Evolutionary conservation across 2,329 filamentous ascomycete genomes (phyloP), one percentile per base, ranked within the genome.

Genomic region (Penicillium sp.): DNA sequence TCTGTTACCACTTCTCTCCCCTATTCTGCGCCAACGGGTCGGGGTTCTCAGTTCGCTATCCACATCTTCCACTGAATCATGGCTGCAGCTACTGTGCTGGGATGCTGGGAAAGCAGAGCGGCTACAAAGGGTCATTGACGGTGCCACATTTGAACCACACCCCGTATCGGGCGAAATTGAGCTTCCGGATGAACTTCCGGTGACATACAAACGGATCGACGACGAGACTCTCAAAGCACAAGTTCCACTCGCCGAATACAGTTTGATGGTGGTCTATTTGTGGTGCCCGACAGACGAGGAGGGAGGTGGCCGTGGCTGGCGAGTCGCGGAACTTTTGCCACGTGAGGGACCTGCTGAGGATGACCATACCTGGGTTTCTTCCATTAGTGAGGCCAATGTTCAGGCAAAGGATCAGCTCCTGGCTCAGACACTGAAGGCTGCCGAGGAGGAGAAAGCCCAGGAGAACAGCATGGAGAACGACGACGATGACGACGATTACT

Each of bases 151-250:
- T 55, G 85, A 87, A 68, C 83, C 84, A 44, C 85, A 88, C 64
- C 85, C 85, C 0, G 81, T 82, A 3, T 87, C 85, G 1, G 85
- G 85, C 47, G 85, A 88, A 66, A 81, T 88, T 44, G 85, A 88
- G 67, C 72, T 87, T 5, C 80, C 82, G 21, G 83, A 84, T 41
- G 78, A 83, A n/a, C 74, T 81, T 33, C 72, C 77, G 4, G 77
- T 84, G 34, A 75, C 77, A 33, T 88, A 85, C 73, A 80, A 82
- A 59, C 78, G 83, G 38, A 72, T 86, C 44, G 85, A 88, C 58
- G 76, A 82, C 25, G 85, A 88, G 70, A 88, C 85, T 1, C 70
- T 88, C 23, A 83, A 85, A 43, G 74, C 82, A 4, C 77, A 78
- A 49, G 67, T 87, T 16, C 72, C 81, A 16, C 70, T 87, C 5